phyloP scores from a whole-genome alignment of 148 eudicot genomes.

The Salicornia ramosissima region DNA sequence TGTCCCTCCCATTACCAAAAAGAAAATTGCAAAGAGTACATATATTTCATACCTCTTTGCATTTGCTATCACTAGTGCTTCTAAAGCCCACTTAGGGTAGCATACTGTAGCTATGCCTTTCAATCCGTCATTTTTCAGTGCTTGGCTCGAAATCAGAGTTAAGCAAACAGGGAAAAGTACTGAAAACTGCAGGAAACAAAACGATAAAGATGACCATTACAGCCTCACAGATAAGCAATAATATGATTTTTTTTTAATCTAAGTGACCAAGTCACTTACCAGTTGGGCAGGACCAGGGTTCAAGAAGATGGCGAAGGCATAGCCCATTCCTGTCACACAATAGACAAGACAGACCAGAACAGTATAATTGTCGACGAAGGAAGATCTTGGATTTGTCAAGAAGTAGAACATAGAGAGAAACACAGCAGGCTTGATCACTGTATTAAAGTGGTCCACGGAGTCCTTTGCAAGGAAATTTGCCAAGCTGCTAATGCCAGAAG shows the following conservation, averaged over 20 bases:
- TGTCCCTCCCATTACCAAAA: neutral
- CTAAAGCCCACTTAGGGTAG: constrained; percentile 92
- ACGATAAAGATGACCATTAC: constrained; percentile 6
- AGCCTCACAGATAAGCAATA: constrained; percentile 5
- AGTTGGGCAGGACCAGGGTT: constrained; percentile 91
- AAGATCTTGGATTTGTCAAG: constrained; percentile 91
- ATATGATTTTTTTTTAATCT: neutral
- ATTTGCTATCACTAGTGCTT: constrained; percentile 89
- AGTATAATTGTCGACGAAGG: constrained; percentile 68
- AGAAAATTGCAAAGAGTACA: neutral
- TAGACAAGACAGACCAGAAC: constrained; percentile 80
- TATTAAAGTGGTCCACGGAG: constrained; percentile 76
- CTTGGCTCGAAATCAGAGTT: constrained; percentile 65
- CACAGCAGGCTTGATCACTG: constrained; percentile 71
- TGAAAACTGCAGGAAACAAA: constrained; percentile 49
- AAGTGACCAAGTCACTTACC: constrained; percentile 35
- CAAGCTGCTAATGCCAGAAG: constrained; percentile 93
- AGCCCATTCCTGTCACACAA: constrained; percentile 92
- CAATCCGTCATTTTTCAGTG: constrained; percentile 30
- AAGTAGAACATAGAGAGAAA: constrained; percentile 89
- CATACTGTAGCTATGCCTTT: constrained; percentile 49
- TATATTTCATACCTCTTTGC: constrained; percentile 40
- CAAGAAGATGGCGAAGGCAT: constrained; percentile 77
- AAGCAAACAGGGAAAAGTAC: constrained; percentile 73
- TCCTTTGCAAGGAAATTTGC: constrained; percentile 93